These are phyloP conservation scores for Thymus quinquecostatus DNA, from an alignment of 257 asterid species.

Conservation along the genomic window DNA sequence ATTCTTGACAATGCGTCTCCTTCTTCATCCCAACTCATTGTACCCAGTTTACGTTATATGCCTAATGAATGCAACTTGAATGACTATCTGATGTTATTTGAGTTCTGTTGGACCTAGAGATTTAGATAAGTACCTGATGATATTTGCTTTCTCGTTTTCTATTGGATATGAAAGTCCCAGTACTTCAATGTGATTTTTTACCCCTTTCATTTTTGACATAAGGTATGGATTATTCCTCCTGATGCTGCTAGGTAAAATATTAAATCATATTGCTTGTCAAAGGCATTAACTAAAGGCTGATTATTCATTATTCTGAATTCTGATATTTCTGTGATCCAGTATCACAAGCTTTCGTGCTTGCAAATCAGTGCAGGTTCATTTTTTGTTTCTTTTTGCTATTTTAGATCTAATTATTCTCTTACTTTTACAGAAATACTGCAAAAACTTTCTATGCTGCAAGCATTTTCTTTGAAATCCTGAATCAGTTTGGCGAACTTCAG, in stretches of 20 bases:
- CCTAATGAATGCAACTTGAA: slow-evolving; percentile 5
- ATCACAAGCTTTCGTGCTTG: not conserved
- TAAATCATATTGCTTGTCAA: not conserved
- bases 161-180: slow-evolving; percentile 5
- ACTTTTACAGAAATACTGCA: slow-evolving; percentile 80
- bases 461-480: slow-evolving; percentile 88
- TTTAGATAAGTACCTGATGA: slow-evolving; percentile 5
- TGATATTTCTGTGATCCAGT: not conserved
- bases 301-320: not conserved
- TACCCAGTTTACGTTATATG: not conserved
- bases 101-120: slow-evolving; percentile 9
- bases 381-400: not conserved
- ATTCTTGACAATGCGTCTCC: slow-evolving; percentile 5
- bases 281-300: slow-evolving; percentile 6
- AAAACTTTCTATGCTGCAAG: slow-evolving; percentile 98
- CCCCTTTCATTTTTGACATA: not conserved
- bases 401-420: slow-evolving; percentile 24
- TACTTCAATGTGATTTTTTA: slow-evolving; percentile 6
- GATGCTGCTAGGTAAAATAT: slow-evolving; percentile 18
- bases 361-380: slow-evolving; percentile 1
- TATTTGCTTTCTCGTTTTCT: slow-evolving; percentile 1
- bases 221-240: not conserved
- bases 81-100: slow-evolving; percentile 6
- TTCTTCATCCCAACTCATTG: slow-evolving; percentile 16
- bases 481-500: slow-evolving; percentile 83